A percentile compares a stretch with the other conserved stretches of the same genome.
Evolutionary conservation across 495 filamentous ascomycete genomes (phyloP).

Genomic region (Penicillium tannophilum): DNA sequence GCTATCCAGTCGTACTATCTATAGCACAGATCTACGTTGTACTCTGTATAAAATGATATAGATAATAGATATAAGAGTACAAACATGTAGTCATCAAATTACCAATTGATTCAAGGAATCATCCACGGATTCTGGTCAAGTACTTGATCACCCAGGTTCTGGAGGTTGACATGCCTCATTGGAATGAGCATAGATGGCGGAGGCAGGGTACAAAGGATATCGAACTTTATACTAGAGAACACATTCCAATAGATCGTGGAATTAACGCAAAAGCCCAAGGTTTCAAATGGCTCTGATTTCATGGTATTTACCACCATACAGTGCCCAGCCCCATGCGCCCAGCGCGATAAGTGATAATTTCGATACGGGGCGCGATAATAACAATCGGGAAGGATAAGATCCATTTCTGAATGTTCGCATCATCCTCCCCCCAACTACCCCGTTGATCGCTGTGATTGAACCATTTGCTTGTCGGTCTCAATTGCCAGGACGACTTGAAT

Average conservation of each 20-base stretch:
- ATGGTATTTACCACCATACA: slow-evolving; percentile 4
- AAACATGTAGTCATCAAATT: background rate
- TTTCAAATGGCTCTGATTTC: background rate
- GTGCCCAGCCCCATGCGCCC: background rate
- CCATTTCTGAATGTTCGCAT: slow-evolving; percentile 20
- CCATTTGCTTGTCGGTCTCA: background rate
- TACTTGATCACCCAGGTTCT: background rate
- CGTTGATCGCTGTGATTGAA: slow-evolving; percentile 7
- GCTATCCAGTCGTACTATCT: background rate
- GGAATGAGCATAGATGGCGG: slow-evolving; percentile 5
- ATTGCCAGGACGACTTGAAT: slow-evolving; percentile 1
- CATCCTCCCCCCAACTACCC: slow-evolving; percentile 2
- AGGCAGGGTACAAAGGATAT: slow-evolving; percentile 6
- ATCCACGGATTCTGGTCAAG: background rate
- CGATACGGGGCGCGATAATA: slow-evolving; percentile 28
- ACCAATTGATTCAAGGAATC: background rate
- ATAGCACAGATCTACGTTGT: background rate
- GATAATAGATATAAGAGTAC: background rate
- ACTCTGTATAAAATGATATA: background rate
- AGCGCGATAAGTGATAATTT: slow-evolving; percentile 25
- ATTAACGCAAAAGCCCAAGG: background rate
- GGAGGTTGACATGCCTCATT: background rate
- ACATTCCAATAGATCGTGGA: slow-evolving; percentile 6
- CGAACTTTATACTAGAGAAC: background rate
- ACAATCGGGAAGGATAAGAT: slow-evolving; percentile 27